These are phyloP conservation scores for Lichtheimia corymbifera DNA, from an alignment of 371 early-diverging fungal species.

Conservation along the genomic window DNA sequence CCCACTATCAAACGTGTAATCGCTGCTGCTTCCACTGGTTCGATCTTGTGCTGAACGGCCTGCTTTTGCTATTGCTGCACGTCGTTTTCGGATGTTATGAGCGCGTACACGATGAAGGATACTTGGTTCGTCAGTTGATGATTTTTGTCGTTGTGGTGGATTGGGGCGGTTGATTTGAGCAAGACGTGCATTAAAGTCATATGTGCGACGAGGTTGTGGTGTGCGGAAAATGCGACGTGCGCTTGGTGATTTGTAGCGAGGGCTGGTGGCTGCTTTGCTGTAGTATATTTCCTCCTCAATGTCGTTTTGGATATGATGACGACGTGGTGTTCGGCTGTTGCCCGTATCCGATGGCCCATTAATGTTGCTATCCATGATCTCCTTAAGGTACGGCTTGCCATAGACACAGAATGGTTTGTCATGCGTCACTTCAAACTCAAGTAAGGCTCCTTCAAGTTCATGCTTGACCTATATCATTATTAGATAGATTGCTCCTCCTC, in stretches of 20 bases:
- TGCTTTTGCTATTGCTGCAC: constrained; percentile 3
- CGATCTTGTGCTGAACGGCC: constrained; percentile 2
- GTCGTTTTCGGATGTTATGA: constrained; percentile 20
- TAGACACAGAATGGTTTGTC: constrained; percentile 37
- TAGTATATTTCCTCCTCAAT: constrained; percentile 1
- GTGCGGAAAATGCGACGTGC: constrained; percentile 26
- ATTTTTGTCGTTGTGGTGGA: constrained; percentile 5
- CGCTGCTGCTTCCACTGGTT: constrained; percentile 7
- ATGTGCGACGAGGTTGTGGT: constrained; percentile 32
- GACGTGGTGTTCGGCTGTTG: constrained; percentile 1
- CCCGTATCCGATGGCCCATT: constrained; percentile 5
- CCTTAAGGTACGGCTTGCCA: constrained; percentile 39
- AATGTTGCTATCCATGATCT: constrained; percentile 14
- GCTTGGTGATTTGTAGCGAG: constrained; percentile 15
- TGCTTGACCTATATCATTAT: constrained; percentile 15
- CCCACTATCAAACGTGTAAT: constrained; percentile 9
- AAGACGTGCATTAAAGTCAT: neutral
- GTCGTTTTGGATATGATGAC: neutral
- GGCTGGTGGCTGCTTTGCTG: constrained; percentile 19
- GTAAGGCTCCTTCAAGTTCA: constrained; percentile 38
- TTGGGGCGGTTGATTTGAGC: neutral
- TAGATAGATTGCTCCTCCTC: neutral
- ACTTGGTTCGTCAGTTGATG: constrained; percentile 13
- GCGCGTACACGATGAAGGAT: constrained; percentile 39
- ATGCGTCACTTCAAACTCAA: constrained; percentile 36